Base-by-base conservation (phyloP, 331 rosid genomes). In the Pyracantha coccinea region DNA sequence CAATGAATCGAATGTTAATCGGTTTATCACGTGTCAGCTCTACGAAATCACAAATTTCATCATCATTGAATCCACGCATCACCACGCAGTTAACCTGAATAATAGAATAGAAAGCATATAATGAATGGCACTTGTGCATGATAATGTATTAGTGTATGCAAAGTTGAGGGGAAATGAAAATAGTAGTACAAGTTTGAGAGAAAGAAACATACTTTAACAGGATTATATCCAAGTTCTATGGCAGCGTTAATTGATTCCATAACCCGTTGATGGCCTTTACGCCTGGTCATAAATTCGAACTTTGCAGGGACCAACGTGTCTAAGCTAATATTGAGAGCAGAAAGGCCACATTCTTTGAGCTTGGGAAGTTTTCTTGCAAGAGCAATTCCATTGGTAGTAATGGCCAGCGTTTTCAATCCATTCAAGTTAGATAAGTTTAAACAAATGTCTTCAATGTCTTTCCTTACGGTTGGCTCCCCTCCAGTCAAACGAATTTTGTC, bases 61-160 rank as follows among this genome's bases (percentile, higher is more conserved):
- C 96, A 63, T 94, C 97, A 71, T 94, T 94, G 82, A 94, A 82
- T 20, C 96, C 97, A 25, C 97, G 92, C 97, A 91, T 94, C 69
- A 94, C 82, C 68, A 94, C 96, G 13, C 97, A 94, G 75, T 94
- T 94, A 74, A 94, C 96, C 99, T 91, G 87, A 82, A 84, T 58
- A 72, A 68, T 66, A 78, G 64, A 6, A 55, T 45, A 72, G 66
- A 52, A 61, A 20, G 69, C 75, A 68, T 73, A 57, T 31, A 77
- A 54, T 7, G 32, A 55, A 71, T n/a, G 19, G 28, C 12, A 53
- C 17, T 25, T 28, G 16, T 10, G 19, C 38, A 70, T 27, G 50
- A 27, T 1, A 50, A 19, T 19, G 60, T 74, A 13, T 19, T 19
- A 15, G 29, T 32, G 47, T 8, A 29, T 7, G 31, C 66, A 70